Conservation (phyloP, 169 alveolate species). For the Cryptosporidium ryanae region DNA sequence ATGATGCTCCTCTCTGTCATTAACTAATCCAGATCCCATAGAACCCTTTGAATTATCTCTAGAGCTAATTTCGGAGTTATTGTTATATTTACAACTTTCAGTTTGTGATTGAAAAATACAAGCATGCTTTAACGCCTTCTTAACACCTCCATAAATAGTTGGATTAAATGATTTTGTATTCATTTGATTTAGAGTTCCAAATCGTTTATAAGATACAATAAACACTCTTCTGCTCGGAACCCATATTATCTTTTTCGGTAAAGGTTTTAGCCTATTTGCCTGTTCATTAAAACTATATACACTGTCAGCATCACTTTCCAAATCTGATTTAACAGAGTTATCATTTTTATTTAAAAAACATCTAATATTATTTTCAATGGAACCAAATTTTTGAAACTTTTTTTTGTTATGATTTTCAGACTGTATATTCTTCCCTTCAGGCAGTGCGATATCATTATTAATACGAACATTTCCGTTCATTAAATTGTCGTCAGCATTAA, state of each 20-base stretch:
- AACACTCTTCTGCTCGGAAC: slow-evolving; percentile 74
- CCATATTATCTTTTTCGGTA: slow-evolving; percentile 69
- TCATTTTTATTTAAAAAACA: slow-evolving; percentile 15
- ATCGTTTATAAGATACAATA: slow-evolving; percentile 63
- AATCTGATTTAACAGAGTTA: background rate
- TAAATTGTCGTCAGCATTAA: background rate
- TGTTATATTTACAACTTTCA: slow-evolving; percentile 30
- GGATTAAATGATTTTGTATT: slow-evolving; percentile 72
- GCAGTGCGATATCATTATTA: background rate
- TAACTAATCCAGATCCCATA: background rate
- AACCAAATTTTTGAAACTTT: slow-evolving; percentile 1
- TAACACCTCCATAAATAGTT: slow-evolving; percentile 69
- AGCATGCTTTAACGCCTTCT: slow-evolving; percentile 69
- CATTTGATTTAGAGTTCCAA: slow-evolving; percentile 51
- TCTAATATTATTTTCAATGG: background rate
- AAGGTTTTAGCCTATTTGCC: slow-evolving; percentile 62
- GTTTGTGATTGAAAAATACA: slow-evolving; percentile 73
- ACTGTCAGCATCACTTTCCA: slow-evolving; percentile 67
- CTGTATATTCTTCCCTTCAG: background rate
- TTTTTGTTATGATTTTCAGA: slow-evolving; percentile 8
- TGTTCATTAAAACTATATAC: slow-evolving; percentile 54
- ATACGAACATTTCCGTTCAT: background rate
- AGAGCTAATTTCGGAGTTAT: background rate
- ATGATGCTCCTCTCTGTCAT: slow-evolving; percentile 6
- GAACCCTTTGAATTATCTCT: background rate